Conservation (phyloP, 73 alveolate species). For the Paramecium primaurelia region DNA sequence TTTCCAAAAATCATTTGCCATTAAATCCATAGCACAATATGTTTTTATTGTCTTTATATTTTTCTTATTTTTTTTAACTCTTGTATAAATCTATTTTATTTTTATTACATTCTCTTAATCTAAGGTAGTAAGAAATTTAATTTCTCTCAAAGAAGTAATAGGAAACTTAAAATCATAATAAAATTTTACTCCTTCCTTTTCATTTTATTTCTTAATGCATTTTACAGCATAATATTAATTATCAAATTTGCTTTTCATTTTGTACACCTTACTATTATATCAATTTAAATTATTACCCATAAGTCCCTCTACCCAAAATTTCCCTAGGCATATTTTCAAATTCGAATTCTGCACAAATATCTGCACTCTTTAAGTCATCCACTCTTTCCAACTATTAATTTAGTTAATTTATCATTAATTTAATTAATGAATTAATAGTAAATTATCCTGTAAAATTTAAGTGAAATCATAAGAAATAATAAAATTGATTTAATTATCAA, state of each 20-base stretch:
- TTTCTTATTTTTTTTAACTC: not conserved
- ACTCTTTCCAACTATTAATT: not conserved
- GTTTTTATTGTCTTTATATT: not conserved
- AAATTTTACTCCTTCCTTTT: conserved; percentile 27
- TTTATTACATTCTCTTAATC: conserved; percentile 8
- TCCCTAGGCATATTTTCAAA: not conserved
- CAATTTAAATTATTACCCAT: not conserved
- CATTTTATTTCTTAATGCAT: not conserved
- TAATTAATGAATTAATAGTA: not conserved
- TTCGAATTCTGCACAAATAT: not conserved
- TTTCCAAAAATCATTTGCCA: not conserved
- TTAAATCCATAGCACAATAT: conserved; percentile 38
- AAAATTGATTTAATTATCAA: not conserved
- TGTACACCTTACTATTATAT: not conserved
- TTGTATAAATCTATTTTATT: not conserved
- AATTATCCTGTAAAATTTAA: not conserved
- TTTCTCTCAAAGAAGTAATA: conserved; percentile 20
- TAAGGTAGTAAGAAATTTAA: not conserved
- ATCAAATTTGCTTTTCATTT: not conserved
- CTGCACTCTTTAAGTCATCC: not conserved
- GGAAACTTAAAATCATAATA: not conserved
- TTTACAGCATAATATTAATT: not conserved
- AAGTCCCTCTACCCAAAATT: conserved; percentile 4
- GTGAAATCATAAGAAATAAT: not conserved
- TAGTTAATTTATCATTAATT: not conserved